Base-by-base conservation (phyloP, 176 grass and related monocot genomes). In the Poa pratensis region DNA sequence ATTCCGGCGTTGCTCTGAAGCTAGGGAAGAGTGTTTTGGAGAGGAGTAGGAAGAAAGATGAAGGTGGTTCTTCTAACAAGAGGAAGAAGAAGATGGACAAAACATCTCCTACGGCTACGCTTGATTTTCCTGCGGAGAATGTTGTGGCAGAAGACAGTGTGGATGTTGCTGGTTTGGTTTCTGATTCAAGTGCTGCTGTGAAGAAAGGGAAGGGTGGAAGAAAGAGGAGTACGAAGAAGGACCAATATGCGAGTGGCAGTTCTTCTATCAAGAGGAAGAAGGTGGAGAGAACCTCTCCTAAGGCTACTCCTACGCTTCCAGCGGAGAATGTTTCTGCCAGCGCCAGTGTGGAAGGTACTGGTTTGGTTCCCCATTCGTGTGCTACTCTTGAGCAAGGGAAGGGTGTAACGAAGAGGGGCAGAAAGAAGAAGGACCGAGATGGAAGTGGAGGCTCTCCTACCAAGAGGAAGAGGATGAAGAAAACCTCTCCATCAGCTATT, bases 261-360 rank as follows among this genome's bases (percentile, higher is more conserved):
- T 69, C 80, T 75, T 64, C 80, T n/a, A 49, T 22, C 55, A 90
- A 87, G 48, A 83, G 20, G 19, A 83, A 79, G 75, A 90, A 87
- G 75, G 55, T 28, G 57, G 75, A 79, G 26, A 83, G 75, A 15
- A 66, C 48, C 5, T 74, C 48, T 30, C 66, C 67, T 75, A 24
- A 19, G 5, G 45, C 43, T 54, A 53, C 66, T 57, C 19, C 27
- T 73, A 27, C 15, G 0, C 39, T 80, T 74, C 75, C 68, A n/a
- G 50, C 4, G 16, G 57, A 62, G 48, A 18, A 20, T 75, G 8
- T 30, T 20, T 28, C 14, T 52, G 27, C 48, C 27, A 19, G 32
- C 1, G 1, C 53, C 18, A 70, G 14, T 58, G 14, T 11, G 16
- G 59, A 75, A 2, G 37, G 7, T 60, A 49, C 58, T 42, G 60